Evolutionary conservation across 495 filamentous ascomycete species (phyloP), one percentile per base, ranked within the genome.

Genomic region (Evernia prunastri): DNA sequence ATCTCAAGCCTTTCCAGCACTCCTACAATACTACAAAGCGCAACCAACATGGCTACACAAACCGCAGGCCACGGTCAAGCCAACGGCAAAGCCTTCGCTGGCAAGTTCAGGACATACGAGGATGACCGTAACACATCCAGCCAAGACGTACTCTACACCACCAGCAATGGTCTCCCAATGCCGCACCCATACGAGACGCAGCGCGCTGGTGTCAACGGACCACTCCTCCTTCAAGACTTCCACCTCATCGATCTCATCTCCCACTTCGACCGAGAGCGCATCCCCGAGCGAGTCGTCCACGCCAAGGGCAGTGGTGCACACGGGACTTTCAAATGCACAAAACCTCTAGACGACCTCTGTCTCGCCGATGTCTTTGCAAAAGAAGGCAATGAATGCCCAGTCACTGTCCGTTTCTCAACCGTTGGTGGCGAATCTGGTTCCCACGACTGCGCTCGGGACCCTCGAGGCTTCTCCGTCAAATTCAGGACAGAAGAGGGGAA

Each of bases 401-500:
- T 79, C 39, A 77, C 87, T 33, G 79, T 78, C 15, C 85, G 88
- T 10, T 88, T 91, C 74, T 90, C 88, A 0, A 90, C 88, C 20
- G 86, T 89, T 11, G 86, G 82, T 67, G 83, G 83, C 56, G 87
- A 89, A 72, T 82, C 83, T 67, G 88, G 86, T 35, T 89, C 86
- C 9, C 66, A 86, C n/a, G 89, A 90, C 65, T 83, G 80, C 47
- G 82, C 84, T 3, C 81, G 89, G 12, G 87, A 91, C 68, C 85
- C 86, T 15, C 77, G 86, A 58, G 89, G 89, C 0, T 89, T 88
- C 65, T 81, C 87, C 36, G 76, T 88, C 73, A 92, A 91, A 77
- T 88, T 93, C 79, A 90, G 89, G 69, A 92, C 90, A 3, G 78
- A 89, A 17, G 87, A 95, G 70, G 89, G 89, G 18, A 91, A 92